Conservation (phyloP, 306 rosid species). For the Vachellia collinsii region DNA sequence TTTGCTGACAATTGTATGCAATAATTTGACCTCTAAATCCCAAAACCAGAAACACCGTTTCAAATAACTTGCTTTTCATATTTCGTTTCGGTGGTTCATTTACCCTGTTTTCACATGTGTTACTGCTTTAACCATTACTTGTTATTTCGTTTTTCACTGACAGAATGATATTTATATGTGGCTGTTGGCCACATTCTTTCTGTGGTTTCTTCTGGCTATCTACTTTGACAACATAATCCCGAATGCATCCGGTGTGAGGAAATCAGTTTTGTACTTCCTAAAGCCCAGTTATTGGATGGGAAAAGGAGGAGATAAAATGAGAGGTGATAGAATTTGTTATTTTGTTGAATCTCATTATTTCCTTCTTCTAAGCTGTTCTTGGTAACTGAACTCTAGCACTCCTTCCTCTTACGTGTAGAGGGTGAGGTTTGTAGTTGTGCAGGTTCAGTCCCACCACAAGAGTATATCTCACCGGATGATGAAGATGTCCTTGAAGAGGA, state of each 20-base stretch:
- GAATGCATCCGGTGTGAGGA: conserved; percentile 85
- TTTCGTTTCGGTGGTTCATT: conserved; percentile 17
- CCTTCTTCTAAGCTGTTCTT: conserved; percentile 30
- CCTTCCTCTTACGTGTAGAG: conserved; percentile 48
- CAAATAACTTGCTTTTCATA: conserved; percentile 13
- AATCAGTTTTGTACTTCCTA: conserved; percentile 69
- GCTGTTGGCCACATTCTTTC: conserved; percentile 67
- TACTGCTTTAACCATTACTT: conserved; percentile 1
- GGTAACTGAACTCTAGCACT: conserved; percentile 26
- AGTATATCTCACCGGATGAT: conserved; percentile 64
- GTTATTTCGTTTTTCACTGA: conserved; percentile 38
- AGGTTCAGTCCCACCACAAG: conserved; percentile 53
- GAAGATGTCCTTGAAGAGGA: conserved; percentile 89
- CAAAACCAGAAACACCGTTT: neutral
- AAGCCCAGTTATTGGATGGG: conserved; percentile 80
- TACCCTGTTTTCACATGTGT: conserved; percentile 7
- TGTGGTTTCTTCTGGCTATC: conserved; percentile 83
- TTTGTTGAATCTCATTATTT: conserved; percentile 28
- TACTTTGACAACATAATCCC: conserved; percentile 91
- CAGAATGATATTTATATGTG: conserved; percentile 76
- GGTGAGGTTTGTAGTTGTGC: conserved; percentile 79
- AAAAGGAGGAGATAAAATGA: conserved; percentile 67
- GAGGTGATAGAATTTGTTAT: conserved; percentile 52
- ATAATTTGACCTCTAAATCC: conserved; percentile 31
- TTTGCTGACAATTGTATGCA: conserved; percentile 72